A percentile compares a stretch with the other conserved stretches of the same genome.
Evolutionary conservation across 2,329 filamentous ascomycete genomes (phyloP).

Genomic region (Penicillium nordicum): DNA sequence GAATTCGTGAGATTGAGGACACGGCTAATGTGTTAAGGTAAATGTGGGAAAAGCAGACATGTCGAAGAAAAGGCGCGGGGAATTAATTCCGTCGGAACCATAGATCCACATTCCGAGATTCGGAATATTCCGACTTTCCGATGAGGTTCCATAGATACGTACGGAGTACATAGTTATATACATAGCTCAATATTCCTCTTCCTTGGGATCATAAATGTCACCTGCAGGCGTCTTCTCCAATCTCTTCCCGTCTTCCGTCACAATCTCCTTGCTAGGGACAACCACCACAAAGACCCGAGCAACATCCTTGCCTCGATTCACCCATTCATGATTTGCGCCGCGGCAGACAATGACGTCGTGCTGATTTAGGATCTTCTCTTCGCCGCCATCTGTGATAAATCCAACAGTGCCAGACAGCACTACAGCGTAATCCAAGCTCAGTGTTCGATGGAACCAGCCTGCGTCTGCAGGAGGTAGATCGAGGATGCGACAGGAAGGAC

Average conservation of each 20-base stretch:
- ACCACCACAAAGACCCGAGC: constrained; percentile 43
- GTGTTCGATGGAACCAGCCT: constrained; percentile 27
- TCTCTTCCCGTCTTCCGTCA: constrained; percentile 35
- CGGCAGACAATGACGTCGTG: constrained; percentile 33
- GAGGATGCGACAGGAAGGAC: constrained; percentile 21
- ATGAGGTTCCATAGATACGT: background rate
- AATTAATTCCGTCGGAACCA: constrained; percentile 7
- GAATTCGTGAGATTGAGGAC: background rate
- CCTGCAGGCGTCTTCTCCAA: constrained; percentile 36
- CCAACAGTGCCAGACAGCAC: constrained; percentile 27
- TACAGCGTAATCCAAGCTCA: constrained; percentile 32
- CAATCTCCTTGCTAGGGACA: constrained; percentile 42
- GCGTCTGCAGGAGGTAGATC: constrained; percentile 17
- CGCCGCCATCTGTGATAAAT: constrained; percentile 28
- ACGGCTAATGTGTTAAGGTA: background rate
- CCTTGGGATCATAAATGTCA: constrained; percentile 18
- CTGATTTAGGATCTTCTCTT: constrained; percentile 24
- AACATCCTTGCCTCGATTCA: constrained; percentile 38
- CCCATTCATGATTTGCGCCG: constrained; percentile 47
- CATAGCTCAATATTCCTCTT: constrained; percentile 14
- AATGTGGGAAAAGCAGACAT: background rate
- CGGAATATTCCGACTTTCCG: constrained; percentile 2
- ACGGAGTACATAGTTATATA: too few species aligned
- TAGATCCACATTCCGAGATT: background rate
- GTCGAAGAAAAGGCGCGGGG: constrained; percentile 1